phyloP scores from a whole-genome alignment of 306 rosid genomes.

The Purshia tridentata region DNA sequence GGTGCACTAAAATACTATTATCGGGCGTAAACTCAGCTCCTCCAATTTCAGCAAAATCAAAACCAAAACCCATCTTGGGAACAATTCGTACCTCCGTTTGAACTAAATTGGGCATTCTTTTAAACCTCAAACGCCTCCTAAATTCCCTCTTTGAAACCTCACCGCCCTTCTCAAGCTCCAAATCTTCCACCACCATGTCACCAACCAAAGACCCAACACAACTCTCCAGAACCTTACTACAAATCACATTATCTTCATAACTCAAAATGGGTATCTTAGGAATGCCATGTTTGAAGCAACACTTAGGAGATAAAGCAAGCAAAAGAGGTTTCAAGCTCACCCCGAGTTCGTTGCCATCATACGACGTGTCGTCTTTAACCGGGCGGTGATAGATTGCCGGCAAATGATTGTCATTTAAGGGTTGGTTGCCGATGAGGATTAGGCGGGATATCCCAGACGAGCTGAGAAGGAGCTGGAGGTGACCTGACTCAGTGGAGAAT shows the following conservation, averaged over 20 bases:
- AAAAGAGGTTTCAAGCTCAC: conserved; percentile 66
- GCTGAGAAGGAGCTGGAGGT: conserved; percentile 62
- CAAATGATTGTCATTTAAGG: conserved; percentile 8
- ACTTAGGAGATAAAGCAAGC: conserved; percentile 67
- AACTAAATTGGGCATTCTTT: conserved; percentile 79
- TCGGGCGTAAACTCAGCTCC: conserved; percentile 49
- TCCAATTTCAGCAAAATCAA: conserved; percentile 35
- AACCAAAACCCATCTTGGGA: conserved; percentile 32
- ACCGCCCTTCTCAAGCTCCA: conserved; percentile 48
- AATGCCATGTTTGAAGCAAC: conserved; percentile 46
- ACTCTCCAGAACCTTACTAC: conserved; percentile 46
- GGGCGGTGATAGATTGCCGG: conserved; percentile 39
- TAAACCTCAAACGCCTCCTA: conserved; percentile 85
- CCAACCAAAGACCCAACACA: conserved; percentile 60
- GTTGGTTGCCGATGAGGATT: conserved; percentile 53
- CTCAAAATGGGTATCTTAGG: conserved; percentile 68
- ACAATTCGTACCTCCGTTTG: conserved; percentile 63
- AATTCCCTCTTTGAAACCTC: conserved; percentile 45
- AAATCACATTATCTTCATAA: conserved; percentile 59
- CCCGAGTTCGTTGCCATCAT: conserved; percentile 24
- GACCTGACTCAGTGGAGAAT: conserved; percentile 71
- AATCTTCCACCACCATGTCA: conserved; percentile 85
- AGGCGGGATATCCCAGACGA: conserved; percentile 57
- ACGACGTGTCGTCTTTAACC: conserved; percentile 22
- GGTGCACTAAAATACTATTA: conserved; percentile 62